A percentile compares a stretch with the other conserved stretches of the same genome.
Conservation (phyloP, 345 rosid genomes). For the Bruguiera gymnorhiza region DNA sequence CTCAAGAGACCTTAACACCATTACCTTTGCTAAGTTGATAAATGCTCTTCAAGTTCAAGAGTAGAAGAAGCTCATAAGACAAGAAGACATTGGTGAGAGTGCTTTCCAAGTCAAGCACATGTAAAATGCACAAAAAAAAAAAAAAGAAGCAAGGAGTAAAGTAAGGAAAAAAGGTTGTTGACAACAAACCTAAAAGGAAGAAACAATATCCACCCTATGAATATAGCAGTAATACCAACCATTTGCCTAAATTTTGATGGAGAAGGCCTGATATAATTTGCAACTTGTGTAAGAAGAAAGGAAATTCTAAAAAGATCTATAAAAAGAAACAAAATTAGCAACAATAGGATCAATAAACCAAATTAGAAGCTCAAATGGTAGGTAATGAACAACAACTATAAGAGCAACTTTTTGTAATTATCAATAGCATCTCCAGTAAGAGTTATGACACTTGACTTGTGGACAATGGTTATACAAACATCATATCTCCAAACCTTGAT, state of each 20-base stretch:
- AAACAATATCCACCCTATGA: not conserved
- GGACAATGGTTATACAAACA: conserved; percentile 4
- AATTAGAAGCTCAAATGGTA: not conserved
- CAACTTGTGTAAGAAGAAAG: not conserved
- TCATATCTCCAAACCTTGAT: conserved; percentile 1
- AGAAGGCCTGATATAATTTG: conserved; percentile 1
- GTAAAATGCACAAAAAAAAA: not conserved
- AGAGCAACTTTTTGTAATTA: not conserved
- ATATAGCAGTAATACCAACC: not conserved
- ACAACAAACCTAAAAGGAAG: not conserved
- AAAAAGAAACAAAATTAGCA: not conserved
- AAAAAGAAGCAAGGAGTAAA: not conserved
- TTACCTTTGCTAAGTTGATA: too few species aligned
- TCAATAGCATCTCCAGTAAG: not conserved
- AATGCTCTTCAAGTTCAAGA: too few species aligned
- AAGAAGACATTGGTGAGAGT: not conserved
- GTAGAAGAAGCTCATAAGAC: not conserved
- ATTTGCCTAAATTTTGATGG: conserved; percentile 12
- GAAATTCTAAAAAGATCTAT: conserved; percentile 3
- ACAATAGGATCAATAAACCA: not conserved
- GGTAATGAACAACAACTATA: not conserved
- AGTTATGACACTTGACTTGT: not conserved
- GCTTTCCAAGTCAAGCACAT: conserved; percentile 3
- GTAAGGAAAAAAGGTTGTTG: too few species aligned
- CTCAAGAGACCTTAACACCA: too few species aligned